A percentile compares a stretch with the other conserved stretches of the same genome.
Conservation (phyloP, 352 stramenopile species). For the Aphanomyces euteiches region DNA sequence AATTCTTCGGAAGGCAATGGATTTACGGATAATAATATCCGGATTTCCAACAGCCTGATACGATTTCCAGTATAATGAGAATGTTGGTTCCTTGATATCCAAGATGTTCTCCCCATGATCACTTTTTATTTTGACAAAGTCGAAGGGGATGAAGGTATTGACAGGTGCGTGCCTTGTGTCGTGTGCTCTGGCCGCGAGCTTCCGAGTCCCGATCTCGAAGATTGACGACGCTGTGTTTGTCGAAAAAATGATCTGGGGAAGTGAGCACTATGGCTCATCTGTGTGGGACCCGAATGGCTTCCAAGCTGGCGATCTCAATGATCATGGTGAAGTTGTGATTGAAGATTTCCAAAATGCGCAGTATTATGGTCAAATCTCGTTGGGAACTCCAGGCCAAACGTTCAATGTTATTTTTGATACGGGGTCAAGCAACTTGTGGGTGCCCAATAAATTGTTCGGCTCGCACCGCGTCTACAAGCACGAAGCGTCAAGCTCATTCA, state of each 20-base stretch:
- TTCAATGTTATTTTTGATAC: slow-evolving; percentile 97
- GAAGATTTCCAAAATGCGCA: slow-evolving; percentile 91
- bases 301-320: slow-evolving; percentile 4
- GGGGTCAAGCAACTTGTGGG: slow-evolving; percentile 96
- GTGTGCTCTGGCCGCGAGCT: not conserved
- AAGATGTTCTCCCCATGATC: too few species aligned
- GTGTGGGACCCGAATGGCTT: slow-evolving; percentile 46
- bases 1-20: too few species aligned
- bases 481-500: slow-evolving; percentile 78
- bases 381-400: slow-evolving; percentile 88
- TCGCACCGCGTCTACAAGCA: slow-evolving; percentile 87
- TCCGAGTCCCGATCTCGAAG: slow-evolving; percentile 73
- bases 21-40: too few species aligned
- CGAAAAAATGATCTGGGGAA: slow-evolving; percentile 47
- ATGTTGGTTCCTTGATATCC: too few species aligned
- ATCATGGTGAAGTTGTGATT: slow-evolving; percentile 65
- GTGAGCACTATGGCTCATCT: slow-evolving; percentile 39
- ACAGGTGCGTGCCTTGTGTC: too few species aligned
- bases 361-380: slow-evolving; percentile 90
- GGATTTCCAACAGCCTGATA: too few species aligned
- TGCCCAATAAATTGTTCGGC: slow-evolving; percentile 80
- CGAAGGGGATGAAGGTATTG: too few species aligned
- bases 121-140: too few species aligned
- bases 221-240: slow-evolving; percentile 60
- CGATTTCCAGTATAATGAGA: too few species aligned